Conservation (phyloP, 768 basidiomycete genomes). For the Sporobolomyces phaffii region DNA sequence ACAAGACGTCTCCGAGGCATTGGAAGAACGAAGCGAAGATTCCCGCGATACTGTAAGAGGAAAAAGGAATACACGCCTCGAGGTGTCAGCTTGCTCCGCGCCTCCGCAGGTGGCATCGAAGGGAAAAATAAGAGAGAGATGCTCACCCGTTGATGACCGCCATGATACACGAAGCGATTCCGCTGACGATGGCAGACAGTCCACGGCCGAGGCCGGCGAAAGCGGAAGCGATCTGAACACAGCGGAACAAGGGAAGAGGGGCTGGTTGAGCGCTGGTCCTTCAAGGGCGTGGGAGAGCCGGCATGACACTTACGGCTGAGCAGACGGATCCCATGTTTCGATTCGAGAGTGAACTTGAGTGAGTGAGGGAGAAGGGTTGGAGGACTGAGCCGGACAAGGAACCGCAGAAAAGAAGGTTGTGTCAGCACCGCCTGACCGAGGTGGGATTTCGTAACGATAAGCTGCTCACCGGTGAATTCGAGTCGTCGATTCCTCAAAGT, state of each 20-base stretch:
- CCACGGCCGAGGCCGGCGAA: constrained; percentile 1
- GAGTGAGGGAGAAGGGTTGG: neutral
- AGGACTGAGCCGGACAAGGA: neutral
- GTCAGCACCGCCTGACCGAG: constrained; percentile 11
- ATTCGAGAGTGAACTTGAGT: neutral
- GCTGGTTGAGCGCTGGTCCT: neutral
- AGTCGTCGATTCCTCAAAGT: neutral
- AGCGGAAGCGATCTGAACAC: neutral
- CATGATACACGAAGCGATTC: constrained; percentile 6
- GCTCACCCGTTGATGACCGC: constrained; percentile 4
- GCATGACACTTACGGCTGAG: constrained; percentile 2
- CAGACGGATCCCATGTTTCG: constrained; percentile 5
- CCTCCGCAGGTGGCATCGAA: neutral
- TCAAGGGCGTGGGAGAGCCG: neutral
- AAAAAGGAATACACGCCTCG: no score
- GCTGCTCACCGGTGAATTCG: neutral
- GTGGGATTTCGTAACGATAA: neutral
- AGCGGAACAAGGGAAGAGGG: neutral
- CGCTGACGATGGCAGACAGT: neutral
- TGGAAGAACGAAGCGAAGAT: constrained; percentile 12
- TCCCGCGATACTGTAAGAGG: constrained; percentile 4
- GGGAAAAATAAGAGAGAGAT: neutral
- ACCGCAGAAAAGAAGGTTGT: neutral
- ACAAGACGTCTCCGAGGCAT: constrained; percentile 5
- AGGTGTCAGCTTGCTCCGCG: neutral